These are phyloP conservation scores for Phytophthora sansomeana DNA, from an alignment of 352 stramenopile species.

Conservation along the genomic window DNA sequence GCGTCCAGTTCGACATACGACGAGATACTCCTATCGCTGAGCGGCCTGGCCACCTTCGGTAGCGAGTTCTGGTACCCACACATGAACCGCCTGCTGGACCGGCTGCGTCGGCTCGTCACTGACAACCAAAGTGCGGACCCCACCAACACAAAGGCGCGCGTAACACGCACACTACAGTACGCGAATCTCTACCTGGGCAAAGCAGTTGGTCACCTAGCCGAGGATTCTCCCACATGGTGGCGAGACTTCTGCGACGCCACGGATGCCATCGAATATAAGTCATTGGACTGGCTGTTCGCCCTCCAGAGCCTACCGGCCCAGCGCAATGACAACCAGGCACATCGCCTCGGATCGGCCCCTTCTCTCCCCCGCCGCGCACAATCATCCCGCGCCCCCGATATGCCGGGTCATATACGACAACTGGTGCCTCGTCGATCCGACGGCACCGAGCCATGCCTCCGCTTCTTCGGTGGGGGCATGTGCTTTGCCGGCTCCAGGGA, in stretches of 20 bases:
- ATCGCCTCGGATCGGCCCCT: not conserved
- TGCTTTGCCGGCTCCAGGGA: too few species aligned
- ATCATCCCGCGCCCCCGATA: too few species aligned
- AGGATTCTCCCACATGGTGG: not conserved
- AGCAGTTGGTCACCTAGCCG: constrained; percentile 2
- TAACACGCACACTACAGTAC: constrained; percentile 6
- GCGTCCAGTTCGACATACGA: too few species aligned
- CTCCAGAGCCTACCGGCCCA: not conserved
- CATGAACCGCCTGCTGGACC: too few species aligned
- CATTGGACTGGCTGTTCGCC: not conserved
- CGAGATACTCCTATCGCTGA: too few species aligned
- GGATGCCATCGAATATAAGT: not conserved
- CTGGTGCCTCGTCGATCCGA: too few species aligned
- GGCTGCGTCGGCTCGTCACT: too few species aligned
- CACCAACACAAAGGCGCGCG: not conserved
- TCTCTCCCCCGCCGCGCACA: not conserved
- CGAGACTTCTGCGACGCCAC: constrained; percentile 1
- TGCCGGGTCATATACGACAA: too few species aligned
- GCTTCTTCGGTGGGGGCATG: too few species aligned
- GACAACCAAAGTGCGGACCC: too few species aligned
- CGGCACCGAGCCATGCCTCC: not conserved
- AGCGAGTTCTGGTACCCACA: too few species aligned
- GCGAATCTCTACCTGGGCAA: constrained; percentile 8
- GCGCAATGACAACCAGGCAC: not conserved
- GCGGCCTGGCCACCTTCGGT: too few species aligned